A percentile compares a stretch with the other conserved stretches of the same genome.
These are phyloP conservation scores for Plectosphaerella sp. DNA, from an alignment of 2,329 filamentous ascomycete species.

Conservation along the genomic window DNA sequence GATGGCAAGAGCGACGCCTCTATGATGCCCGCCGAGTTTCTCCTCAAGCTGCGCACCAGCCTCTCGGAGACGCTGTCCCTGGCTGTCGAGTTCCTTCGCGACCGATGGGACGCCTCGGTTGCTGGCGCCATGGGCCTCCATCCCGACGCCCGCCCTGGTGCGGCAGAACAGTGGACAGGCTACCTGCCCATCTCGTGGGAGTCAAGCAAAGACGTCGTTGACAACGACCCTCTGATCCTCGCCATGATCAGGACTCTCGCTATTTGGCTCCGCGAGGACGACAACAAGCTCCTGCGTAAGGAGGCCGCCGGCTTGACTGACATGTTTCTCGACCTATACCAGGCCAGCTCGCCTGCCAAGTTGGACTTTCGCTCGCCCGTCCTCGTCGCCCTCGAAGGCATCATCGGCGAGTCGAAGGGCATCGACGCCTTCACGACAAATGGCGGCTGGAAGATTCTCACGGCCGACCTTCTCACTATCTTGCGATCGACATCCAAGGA, in stretches of 20 bases:
- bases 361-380: constrained; percentile 54
- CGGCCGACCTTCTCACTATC: constrained; percentile 42
- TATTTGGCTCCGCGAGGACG: constrained; percentile 67
- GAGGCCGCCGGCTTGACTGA: constrained; percentile 57
- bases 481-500: constrained; percentile 18
- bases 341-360: constrained; percentile 20
- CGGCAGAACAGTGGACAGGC: constrained; percentile 38
- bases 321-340: constrained; percentile 60
- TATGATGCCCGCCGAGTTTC: constrained; percentile 50
- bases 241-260: constrained; percentile 54
- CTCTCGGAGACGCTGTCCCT: constrained; percentile 61
- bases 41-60: constrained; percentile 56
- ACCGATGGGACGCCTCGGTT: constrained; percentile 65
- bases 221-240: constrained; percentile 54
- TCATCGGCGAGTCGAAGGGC: constrained; percentile 42
- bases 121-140: constrained; percentile 59
- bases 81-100: constrained; percentile 61
- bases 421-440: constrained; percentile 42
- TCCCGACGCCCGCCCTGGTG: constrained; percentile 44
- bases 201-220: constrained; percentile 39
- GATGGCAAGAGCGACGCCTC: constrained; percentile 15
- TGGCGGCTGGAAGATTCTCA: constrained; percentile 49
- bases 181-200: constrained; percentile 55
- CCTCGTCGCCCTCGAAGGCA: constrained; percentile 55
- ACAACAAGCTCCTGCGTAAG: constrained; percentile 52